These are phyloP conservation scores for Bacidia rubella DNA, from an alignment of 495 filamentous ascomycete genomes.

Conservation along the genomic window DNA sequence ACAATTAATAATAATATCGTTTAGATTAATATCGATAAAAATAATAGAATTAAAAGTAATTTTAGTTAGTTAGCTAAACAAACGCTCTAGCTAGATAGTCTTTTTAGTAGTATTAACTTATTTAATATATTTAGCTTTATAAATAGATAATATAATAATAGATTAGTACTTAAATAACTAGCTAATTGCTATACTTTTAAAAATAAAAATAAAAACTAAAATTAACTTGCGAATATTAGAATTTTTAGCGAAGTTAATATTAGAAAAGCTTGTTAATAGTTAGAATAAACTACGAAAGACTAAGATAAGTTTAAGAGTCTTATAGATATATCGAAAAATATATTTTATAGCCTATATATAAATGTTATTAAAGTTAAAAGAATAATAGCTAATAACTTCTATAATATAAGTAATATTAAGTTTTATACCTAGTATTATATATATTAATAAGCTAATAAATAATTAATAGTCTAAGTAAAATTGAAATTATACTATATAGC, in stretches of 20 bases:
- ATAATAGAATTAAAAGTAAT: slow-evolving; percentile 1
- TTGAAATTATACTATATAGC: no score
- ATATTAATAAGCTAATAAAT: no score
- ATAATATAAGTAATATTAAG: no score
- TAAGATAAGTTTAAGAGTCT: no score
- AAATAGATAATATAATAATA: background rate
- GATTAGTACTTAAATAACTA: background rate
- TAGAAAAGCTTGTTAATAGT: background rate
- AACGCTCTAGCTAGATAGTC: background rate
- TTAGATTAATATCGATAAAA: background rate
- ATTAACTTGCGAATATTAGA: background rate
- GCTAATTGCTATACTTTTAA: no score
- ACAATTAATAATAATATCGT: background rate
- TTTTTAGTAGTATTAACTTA: background rate
- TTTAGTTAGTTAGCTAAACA: background rate
- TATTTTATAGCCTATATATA: no score
- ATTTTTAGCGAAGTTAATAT: background rate
- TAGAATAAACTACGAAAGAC: background rate
- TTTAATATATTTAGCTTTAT: slow-evolving; percentile 1
- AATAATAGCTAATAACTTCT: no score
- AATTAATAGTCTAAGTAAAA: no score
- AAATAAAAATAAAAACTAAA: no score
- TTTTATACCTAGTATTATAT: no score
- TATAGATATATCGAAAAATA: no score
- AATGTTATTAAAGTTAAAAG: no score